Evolutionary conservation across 169 alveolate genomes (phyloP).

Genomic region (Plasmodium vinckei): DNA sequence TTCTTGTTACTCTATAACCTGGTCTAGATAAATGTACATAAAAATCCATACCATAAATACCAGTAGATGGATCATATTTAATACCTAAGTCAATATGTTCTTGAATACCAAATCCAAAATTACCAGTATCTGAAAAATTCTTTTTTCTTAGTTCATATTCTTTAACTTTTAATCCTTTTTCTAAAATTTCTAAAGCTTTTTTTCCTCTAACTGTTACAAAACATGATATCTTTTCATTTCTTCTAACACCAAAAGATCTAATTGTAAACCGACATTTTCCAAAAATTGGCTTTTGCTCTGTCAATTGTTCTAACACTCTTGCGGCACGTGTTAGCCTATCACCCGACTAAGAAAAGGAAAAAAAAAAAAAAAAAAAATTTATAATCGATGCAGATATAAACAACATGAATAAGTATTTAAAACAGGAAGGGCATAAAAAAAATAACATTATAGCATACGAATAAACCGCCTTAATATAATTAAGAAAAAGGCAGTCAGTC

Average conservation of each 20-base stretch:
- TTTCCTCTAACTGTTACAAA: constrained; percentile 99
- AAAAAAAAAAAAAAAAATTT: neutral
- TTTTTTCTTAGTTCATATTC: constrained; percentile 98
- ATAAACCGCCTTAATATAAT: too few species aligned
- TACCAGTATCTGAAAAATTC: constrained; percentile 98
- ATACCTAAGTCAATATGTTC: constrained; percentile 99
- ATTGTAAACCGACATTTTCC: constrained; percentile 97
- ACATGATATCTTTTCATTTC: constrained; percentile 99
- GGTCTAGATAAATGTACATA: constrained; percentile 98
- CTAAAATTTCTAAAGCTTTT: constrained; percentile 98
- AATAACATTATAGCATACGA: too few species aligned
- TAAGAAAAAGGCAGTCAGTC: too few species aligned
- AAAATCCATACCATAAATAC: constrained; percentile 99
- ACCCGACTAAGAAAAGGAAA: constrained; percentile 90
- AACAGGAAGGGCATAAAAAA: too few species aligned
- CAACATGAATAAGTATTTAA: too few species aligned
- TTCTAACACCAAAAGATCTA: constrained; percentile 98
- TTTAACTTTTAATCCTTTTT: constrained; percentile 99
- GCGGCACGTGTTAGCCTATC: constrained; percentile 99
- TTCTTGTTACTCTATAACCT: constrained; percentile 97
- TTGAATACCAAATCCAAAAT: constrained; percentile 99
- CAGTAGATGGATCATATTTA: constrained; percentile 99
- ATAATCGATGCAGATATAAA: neutral
- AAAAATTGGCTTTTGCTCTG: constrained; percentile 98
- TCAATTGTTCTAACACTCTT: constrained; percentile 98